A percentile compares a stretch with the other conserved stretches of the same genome.
phyloP scores from a whole-genome alignment of 306 rosid species.

The Abrus precatorius region DNA sequence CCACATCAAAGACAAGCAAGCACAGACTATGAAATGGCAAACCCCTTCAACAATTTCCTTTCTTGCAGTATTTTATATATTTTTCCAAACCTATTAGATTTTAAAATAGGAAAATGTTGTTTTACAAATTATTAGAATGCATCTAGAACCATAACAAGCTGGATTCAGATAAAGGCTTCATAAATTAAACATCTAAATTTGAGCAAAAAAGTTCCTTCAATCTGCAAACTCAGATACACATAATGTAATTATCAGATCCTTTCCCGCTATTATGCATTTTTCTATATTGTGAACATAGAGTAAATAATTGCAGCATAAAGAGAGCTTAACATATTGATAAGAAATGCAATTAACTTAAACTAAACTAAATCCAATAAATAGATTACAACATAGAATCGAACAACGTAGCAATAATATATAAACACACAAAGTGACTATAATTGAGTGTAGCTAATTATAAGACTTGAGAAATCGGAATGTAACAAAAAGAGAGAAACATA shows the following conservation, averaged over 20 bases:
- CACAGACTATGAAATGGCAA: not conserved
- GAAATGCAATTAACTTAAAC: not conserved
- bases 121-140: not conserved
- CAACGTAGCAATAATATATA: not conserved
- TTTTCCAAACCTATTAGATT: not conserved
- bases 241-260: not conserved
- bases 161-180: not conserved
- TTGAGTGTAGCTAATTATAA: not conserved
- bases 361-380: not conserved
- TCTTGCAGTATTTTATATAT: not conserved
- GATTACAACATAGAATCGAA: not conserved
- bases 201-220: not conserved
- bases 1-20: not conserved
- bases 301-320: not conserved
- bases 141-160: not conserved
- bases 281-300: not conserved
- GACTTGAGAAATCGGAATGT: not conserved
- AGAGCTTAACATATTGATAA: not conserved
- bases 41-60: not conserved
- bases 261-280: not conserved
- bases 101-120: no score
- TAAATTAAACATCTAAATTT: not conserved
- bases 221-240: not conserved
- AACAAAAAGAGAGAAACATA: slow-evolving; percentile 42
- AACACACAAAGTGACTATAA: no score